Evolutionary conservation across 371 early-diverging fungal species (phyloP), one percentile per base, ranked within the genome.

Genomic region (Choanephora cucurbitarum): DNA sequence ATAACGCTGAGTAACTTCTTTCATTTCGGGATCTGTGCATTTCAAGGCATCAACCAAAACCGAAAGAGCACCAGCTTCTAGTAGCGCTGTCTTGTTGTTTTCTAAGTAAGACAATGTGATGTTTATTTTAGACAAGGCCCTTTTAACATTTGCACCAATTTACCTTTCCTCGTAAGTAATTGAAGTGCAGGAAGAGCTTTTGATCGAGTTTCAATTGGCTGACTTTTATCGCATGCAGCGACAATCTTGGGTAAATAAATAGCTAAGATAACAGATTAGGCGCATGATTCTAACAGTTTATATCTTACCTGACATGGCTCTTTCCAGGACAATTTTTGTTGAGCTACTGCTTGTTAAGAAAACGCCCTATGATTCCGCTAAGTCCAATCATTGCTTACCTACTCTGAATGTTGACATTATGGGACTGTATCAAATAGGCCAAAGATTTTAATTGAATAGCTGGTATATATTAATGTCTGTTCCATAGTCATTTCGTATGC

Each of bases 271-370:
- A 1, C 41, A 24, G 6, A 33, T 32, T 19, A 19, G 39, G 32
- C 31, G 2, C 14, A 2, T 28, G 14, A 5, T 22, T 52, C 10
- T 14, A 33, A 15, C 44, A 31, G 9, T 39, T 21, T n/a, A n/a
- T n/a, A n/a, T n/a, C n/a, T n/a, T 78, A 82, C 82, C 77, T 33
- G 85, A 80, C 78, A 87, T 84, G 39, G 89, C 87, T 44, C 89
- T 75, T 44, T 84, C 85, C 18, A 87, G 69, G 13, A 87, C 72
- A 17, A 89, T 83, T 47, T 84, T 83, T 8, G 80, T 64, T 17
- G 87, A 83, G 55, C 87, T 87, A 37, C n/a, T n/a, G n/a, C n/a
- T n/a, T n/a, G n/a, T n/a, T n/a, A n/a, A n/a, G n/a, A n/a, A n/a
- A n/a, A n/a, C n/a, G n/a, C n/a, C n/a, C n/a, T n/a, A n/a, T n/a